phyloP scores from a whole-genome alignment of 352 stramenopile genomes.

The Phytophthora syringae region DNA sequence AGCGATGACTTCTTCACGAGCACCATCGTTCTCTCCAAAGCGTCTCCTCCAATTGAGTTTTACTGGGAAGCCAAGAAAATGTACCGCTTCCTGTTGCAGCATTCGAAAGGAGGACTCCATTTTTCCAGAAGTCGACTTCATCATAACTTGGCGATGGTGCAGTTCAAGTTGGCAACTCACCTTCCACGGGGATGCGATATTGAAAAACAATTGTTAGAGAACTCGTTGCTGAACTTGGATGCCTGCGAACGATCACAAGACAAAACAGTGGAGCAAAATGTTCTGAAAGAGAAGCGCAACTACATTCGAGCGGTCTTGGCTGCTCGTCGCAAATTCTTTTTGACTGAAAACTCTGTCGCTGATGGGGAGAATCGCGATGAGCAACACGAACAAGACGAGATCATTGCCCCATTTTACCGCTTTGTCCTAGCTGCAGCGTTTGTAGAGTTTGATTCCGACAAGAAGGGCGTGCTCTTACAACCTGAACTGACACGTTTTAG shows the following conservation, averaged over 20 bases:
- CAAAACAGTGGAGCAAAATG: background rate
- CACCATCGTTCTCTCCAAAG: slow-evolving; percentile 43
- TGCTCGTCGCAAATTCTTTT: slow-evolving; percentile 65
- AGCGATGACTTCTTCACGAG: slow-evolving; percentile 27
- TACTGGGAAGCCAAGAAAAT: slow-evolving; percentile 70
- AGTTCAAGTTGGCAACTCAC: slow-evolving; percentile 71
- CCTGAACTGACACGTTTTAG: slow-evolving; percentile 55
- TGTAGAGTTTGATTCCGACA: slow-evolving; percentile 46
- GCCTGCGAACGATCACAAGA: slow-evolving; percentile 20
- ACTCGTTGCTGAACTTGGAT: slow-evolving; percentile 45
- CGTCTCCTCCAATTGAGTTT: slow-evolving; percentile 50
- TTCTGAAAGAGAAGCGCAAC: slow-evolving; percentile 25
- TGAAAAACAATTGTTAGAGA: slow-evolving; percentile 60
- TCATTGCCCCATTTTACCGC: slow-evolving; percentile 66
- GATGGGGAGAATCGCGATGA: slow-evolving; percentile 8
- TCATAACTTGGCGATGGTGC: slow-evolving; percentile 42
- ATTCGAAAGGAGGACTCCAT: slow-evolving; percentile 18
- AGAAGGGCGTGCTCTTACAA: slow-evolving; percentile 36
- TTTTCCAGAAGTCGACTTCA: slow-evolving; percentile 35
- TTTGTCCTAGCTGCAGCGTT: slow-evolving; percentile 70
- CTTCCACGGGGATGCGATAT: slow-evolving; percentile 54
- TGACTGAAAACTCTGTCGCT: slow-evolving; percentile 30
- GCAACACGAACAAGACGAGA: slow-evolving; percentile 33
- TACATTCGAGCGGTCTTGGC: slow-evolving; percentile 58
- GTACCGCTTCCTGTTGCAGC: slow-evolving; percentile 44